These are phyloP conservation scores for Neonectria magnoliae DNA, from an alignment of 2,329 filamentous ascomycete species.

Conservation along the genomic window DNA sequence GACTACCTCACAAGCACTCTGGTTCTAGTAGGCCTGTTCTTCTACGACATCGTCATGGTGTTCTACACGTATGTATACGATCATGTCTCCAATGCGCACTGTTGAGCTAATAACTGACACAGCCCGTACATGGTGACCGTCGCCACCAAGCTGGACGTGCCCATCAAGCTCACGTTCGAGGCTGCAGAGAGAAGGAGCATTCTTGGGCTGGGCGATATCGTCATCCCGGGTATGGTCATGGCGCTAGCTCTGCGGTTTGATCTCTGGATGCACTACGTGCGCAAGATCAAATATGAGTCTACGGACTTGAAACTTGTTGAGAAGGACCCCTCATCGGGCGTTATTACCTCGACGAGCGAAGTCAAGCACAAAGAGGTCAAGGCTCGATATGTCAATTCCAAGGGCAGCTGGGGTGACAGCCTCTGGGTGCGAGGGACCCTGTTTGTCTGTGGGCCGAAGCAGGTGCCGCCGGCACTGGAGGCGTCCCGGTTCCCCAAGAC, in stretches of 20 bases:
- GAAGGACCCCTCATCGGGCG: constrained; percentile 46
- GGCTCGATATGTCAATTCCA: constrained; percentile 65
- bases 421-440: constrained; percentile 72
- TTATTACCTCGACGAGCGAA: constrained; percentile 49
- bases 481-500: constrained; percentile 76
- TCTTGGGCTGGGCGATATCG: constrained; percentile 93
- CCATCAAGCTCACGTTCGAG: constrained; percentile 87
- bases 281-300: constrained; percentile 64
- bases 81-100: too few species aligned
- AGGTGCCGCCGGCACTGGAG: constrained; percentile 45
- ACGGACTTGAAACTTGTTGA: constrained; percentile 48
- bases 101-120: constrained; percentile 31
- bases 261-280: constrained; percentile 82
- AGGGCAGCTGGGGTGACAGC: constrained; percentile 82
- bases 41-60: constrained; percentile 95
- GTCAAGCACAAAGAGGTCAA: constrained; percentile 60
- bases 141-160: constrained; percentile 88
- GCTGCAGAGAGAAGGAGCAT: constrained; percentile 77
- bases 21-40: constrained; percentile 82
- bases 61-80: constrained; percentile 74
- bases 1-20: constrained; percentile 85
- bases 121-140: constrained; percentile 87
- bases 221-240: constrained; percentile 91
- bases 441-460: constrained; percentile 37
- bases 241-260: constrained; percentile 91